These are phyloP conservation scores for Camelina neglecta DNA, from an alignment of 345 rosid genomes.

Conservation along the genomic window DNA sequence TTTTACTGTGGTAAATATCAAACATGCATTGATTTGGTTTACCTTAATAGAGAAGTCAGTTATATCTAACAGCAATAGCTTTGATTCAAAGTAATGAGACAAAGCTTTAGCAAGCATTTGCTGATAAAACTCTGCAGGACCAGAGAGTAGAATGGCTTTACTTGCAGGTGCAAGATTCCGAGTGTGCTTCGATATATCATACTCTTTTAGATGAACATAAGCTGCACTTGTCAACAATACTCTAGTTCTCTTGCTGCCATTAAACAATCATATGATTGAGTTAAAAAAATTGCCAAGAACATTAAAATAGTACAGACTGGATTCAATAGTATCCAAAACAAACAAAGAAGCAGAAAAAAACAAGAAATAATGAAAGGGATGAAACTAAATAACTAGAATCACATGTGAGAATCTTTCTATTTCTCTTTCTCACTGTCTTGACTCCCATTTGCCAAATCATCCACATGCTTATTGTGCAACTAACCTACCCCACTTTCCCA, in stretches of 20 bases:
- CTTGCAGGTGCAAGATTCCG: slow-evolving; percentile 95
- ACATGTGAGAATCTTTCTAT: slow-evolving; percentile 44
- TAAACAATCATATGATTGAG: slow-evolving; percentile 3
- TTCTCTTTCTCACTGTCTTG: slow-evolving; percentile 30
- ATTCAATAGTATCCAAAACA: slow-evolving; percentile 2
- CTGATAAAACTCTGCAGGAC: slow-evolving; percentile 85
- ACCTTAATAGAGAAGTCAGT: slow-evolving; percentile 86
- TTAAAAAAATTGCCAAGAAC: neutral
- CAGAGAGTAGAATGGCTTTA: slow-evolving; percentile 83
- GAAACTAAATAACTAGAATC: slow-evolving; percentile 31
- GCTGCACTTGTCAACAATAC: slow-evolving; percentile 84
- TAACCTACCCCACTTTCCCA: slow-evolving; percentile 44
- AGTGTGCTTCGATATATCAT: slow-evolving; percentile 80
- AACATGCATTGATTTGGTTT: neutral
- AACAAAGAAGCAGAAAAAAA: neutral
- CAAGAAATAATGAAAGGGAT: neutral
- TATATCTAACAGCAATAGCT: slow-evolving; percentile 78
- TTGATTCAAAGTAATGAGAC: slow-evolving; percentile 79
- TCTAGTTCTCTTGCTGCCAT: slow-evolving; percentile 72
- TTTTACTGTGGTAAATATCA: neutral
- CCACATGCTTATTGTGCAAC: slow-evolving; percentile 52
- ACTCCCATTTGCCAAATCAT: slow-evolving; percentile 40
- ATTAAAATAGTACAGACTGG: slow-evolving; percentile 14
- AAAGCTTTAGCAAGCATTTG: slow-evolving; percentile 96
- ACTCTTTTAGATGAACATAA: slow-evolving; percentile 75